Conservation (phyloP, 2,329 filamentous ascomycete genomes). For the Podosphaera xanthii region DNA sequence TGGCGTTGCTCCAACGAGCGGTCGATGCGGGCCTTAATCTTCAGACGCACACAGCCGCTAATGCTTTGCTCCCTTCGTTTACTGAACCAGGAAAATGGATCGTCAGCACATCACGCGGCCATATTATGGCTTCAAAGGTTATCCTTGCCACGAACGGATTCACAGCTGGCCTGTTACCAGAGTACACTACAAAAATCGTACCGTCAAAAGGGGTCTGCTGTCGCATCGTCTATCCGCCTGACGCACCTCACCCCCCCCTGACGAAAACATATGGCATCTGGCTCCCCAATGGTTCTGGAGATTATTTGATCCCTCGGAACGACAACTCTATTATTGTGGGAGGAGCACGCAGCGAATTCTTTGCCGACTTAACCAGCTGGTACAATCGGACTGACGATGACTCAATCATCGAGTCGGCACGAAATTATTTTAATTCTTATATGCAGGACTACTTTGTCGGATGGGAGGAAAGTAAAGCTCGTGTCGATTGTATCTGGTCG, state of each 20-base stretch:
- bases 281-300: conserved; percentile 12
- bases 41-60: conserved; percentile 27
- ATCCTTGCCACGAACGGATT: conserved; percentile 47
- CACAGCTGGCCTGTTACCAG: conserved; percentile 34
- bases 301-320: conserved; percentile 17
- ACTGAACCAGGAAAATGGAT: conserved; percentile 18
- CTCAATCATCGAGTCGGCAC: conserved; percentile 20
- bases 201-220: conserved; percentile 27
- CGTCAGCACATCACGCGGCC: conserved; percentile 30
- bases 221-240: conserved; percentile 9
- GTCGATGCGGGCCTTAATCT: conserved; percentile 24
- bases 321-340: conserved; percentile 17
- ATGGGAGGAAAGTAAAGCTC: conserved; percentile 22
- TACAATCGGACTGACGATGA: conserved; percentile 24
- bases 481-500: conserved; percentile 12
- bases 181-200: conserved; percentile 28
- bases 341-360: conserved; percentile 15
- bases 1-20: conserved; percentile 26
- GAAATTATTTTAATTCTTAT: conserved; percentile 23
- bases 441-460: conserved; percentile 25
- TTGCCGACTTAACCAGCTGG: conserved; percentile 18
- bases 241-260: conserved; percentile 15
- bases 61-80: conserved; percentile 4
- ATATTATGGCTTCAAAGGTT: conserved; percentile 27
- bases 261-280: conserved; percentile 4